Evolutionary conservation across 768 basidiomycete species (phyloP), one percentile per base, ranked within the genome.

Genomic region (Dioszegia hungarica): DNA sequence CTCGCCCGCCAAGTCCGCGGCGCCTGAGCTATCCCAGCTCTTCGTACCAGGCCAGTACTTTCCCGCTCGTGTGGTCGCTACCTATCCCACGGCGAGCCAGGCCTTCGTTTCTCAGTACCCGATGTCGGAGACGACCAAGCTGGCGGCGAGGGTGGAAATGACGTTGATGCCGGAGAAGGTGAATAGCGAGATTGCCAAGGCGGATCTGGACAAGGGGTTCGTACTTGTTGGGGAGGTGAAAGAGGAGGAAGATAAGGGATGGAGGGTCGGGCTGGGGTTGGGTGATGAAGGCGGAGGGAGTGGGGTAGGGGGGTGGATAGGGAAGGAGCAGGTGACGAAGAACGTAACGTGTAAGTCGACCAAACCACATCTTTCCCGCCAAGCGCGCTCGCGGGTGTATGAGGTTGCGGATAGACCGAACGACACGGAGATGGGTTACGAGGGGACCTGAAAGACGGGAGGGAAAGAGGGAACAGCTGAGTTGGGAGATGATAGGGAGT

Each of bases 201-300:
- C 80, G 5, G 95, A 98, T 77, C 67, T 98, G 36, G 84, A 81
- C 48, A 61, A 64, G 34, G 72, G 72, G 12, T 70, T 55, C 44
- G 54, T 60, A 27, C 24, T 95, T 41, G 82, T 86, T 0, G 88
- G 84, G 12, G 83, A 86, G 31, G 81, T 94, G 47, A 85, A 85
- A 76, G 89, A 86, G 66, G 79, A 88, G 17, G 95, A 99, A 78
- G 95, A 98, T 68, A 90, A 95, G 73, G 93, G 95, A 1, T 97
- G 94, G 77, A 83, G 86, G 54, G 80, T 99, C 8, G 89, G 92
- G 62, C 78, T 95, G 36, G 94, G 92, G 1, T 68, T 95, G 17
- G 74, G 84, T 28, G 57, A 52, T 15, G 61, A 68, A 47, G 57
- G 60, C 25, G 62, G 55, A n/a, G 20, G 49, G 3, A 56, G 37